phyloP scores from a whole-genome alignment of 2,329 filamentous ascomycete genomes.

The Xylariaceae sp. region DNA sequence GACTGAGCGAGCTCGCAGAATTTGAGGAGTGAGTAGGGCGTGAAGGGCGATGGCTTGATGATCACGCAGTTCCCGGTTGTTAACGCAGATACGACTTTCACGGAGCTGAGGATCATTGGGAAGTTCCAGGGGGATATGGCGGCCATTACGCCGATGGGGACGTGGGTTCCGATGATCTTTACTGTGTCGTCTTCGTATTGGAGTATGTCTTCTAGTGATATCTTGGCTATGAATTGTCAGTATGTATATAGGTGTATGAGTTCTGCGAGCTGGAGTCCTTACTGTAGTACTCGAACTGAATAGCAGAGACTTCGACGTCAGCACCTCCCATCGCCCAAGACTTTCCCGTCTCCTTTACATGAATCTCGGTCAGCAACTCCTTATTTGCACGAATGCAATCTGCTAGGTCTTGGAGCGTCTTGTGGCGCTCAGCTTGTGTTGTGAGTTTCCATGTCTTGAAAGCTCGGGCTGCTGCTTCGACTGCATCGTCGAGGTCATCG shows the following conservation, averaged over 20 bases:
- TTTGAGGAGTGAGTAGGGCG: conserved; percentile 51
- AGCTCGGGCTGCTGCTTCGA: conserved; percentile 43
- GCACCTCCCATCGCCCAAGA: conserved; percentile 39
- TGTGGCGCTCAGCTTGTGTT: conserved; percentile 41
- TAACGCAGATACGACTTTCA: conserved; percentile 51
- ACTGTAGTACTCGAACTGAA: conserved; percentile 39
- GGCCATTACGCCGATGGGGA: conserved; percentile 48
- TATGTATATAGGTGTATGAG: background rate
- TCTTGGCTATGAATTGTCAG: conserved; percentile 23
- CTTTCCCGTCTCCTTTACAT: conserved; percentile 52
- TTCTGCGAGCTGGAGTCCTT: conserved; percentile 5
- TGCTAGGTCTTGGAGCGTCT: conserved; percentile 38
- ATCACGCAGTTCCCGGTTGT: conserved; percentile 55
- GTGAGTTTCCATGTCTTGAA: conserved; percentile 47
- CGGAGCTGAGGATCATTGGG: conserved; percentile 44
- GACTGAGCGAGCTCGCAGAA: conserved; percentile 48
- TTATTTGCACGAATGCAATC: conserved; percentile 39
- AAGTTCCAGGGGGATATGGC: conserved; percentile 64
- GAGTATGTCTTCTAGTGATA: conserved; percentile 44
- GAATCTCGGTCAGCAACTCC: conserved; percentile 42
- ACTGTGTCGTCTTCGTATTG: conserved; percentile 45
- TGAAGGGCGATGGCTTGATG: conserved; percentile 58
- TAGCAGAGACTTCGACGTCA: conserved; percentile 38
- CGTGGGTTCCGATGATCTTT: conserved; percentile 41
- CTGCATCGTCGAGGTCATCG: conserved; percentile 41